phyloP scores from a whole-genome alignment of 208 protist genomes.

The Naegleria lovaniensis region DNA sequence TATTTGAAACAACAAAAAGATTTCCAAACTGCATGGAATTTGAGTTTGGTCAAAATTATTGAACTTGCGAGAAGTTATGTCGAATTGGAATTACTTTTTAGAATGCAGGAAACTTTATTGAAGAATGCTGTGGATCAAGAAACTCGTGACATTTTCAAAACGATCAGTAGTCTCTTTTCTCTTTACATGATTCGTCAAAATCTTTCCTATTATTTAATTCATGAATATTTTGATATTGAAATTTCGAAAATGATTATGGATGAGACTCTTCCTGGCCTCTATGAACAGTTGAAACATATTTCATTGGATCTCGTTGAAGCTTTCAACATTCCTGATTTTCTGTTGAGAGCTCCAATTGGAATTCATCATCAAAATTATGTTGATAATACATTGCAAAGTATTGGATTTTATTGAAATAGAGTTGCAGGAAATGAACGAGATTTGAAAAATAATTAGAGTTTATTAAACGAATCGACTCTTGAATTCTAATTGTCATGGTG shows the following conservation, averaged over 20 bases:
- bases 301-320: slow-evolving; percentile 43
- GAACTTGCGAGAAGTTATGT: neutral
- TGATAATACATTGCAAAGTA: neutral
- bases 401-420: neutral
- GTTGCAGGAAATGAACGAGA: no score
- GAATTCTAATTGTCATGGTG: no score
- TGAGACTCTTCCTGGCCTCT: neutral
- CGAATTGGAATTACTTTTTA: neutral
- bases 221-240: neutral
- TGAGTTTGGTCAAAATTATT: neutral
- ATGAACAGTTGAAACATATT: neutral
- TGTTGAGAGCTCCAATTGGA: slow-evolving; percentile 47
- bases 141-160: neutral
- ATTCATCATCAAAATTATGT: neutral
- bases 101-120: neutral
- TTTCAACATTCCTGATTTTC: slow-evolving; percentile 51
- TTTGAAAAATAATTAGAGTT: no score
- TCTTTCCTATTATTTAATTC: no score
- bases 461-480: no score
- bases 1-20: neutral
- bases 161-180: neutral
- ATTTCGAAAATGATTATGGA: neutral
- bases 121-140: neutral
- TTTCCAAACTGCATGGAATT: neutral
- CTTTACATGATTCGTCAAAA: neutral